These are phyloP conservation scores for Leucogyrophana mollusca DNA, from an alignment of 768 basidiomycete genomes.

Conservation along the genomic window DNA sequence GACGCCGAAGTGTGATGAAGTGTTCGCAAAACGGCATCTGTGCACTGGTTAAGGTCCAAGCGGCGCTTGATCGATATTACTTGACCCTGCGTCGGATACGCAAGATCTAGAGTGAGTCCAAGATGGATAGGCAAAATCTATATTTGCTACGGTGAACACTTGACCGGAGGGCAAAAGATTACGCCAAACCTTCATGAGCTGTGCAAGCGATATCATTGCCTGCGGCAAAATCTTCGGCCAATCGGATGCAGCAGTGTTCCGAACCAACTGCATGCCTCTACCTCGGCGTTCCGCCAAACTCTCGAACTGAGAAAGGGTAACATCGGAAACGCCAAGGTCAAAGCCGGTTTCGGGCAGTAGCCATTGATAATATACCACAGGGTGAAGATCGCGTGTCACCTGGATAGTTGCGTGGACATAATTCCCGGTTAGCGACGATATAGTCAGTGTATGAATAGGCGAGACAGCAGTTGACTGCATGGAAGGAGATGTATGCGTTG, in stretches of 20 bases:
- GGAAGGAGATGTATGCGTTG: constrained; percentile 72
- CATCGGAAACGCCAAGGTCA: constrained; percentile 80
- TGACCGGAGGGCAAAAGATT: constrained; percentile 5
- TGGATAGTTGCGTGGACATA: constrained; percentile 87
- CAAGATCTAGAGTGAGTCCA: constrained; percentile 82
- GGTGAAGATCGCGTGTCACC: constrained; percentile 88
- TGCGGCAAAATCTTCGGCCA: constrained; percentile 47
- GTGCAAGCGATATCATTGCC: constrained; percentile 71
- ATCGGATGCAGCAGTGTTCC: constrained; percentile 33
- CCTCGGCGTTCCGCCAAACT: constrained; percentile 55
- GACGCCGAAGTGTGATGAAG: constrained; percentile 69
- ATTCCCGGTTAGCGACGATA: constrained; percentile 88
- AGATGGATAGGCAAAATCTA: constrained; percentile 60
- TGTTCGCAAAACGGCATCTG: constrained; percentile 80
- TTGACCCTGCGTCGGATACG: constrained; percentile 56
- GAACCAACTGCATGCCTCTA: constrained; percentile 36
- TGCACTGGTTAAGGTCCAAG: constrained; percentile 75
- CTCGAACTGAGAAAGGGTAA: constrained; percentile 81
- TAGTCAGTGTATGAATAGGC: constrained; percentile 62
- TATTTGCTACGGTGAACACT: constrained; percentile 7
- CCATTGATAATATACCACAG: constrained; percentile 82
- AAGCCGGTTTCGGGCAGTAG: constrained; percentile 68
- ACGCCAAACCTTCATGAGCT: constrained; percentile 66
- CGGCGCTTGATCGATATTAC: constrained; percentile 49
- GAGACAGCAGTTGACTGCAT: constrained; percentile 49